phyloP scores from a whole-genome alignment of 208 protist species.

The Strigomonas culicis region DNA sequence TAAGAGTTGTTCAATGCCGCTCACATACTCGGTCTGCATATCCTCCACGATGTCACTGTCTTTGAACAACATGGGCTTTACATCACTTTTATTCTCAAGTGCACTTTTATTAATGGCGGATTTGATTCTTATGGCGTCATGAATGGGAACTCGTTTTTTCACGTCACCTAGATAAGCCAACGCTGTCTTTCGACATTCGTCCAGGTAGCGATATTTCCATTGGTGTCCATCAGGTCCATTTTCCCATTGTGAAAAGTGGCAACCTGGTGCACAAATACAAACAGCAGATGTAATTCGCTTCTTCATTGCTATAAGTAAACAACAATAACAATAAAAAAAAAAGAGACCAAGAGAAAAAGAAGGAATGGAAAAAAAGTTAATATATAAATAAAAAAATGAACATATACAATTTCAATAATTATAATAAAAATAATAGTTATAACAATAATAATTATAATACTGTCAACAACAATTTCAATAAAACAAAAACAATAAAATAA shows the following conservation, averaged over 20 bases:
- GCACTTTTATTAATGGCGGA: not conserved
- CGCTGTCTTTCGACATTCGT: not conserved
- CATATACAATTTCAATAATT: not conserved
- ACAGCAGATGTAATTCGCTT: no score
- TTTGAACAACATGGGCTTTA: not conserved
- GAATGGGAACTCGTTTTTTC: slow-evolving; percentile 6
- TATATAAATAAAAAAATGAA: slow-evolving; percentile 14
- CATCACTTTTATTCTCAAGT: not conserved
- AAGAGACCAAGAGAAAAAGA: slow-evolving; percentile 6
- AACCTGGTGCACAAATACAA: not conserved
- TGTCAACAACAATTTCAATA: not conserved
- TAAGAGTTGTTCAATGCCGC: no score
- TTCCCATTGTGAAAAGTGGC: not conserved
- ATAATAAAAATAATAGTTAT: not conserved
- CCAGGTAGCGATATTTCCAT: slow-evolving; percentile 1
- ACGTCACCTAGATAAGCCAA: not conserved
- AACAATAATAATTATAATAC: slow-evolving; percentile 6
- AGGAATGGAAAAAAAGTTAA: not conserved
- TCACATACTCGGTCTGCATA: not conserved
- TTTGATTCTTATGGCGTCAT: slow-evolving; percentile 3
- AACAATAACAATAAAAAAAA: slow-evolving; percentile 1
- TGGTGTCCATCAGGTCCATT: not conserved
- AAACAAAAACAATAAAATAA: slow-evolving; percentile 8
- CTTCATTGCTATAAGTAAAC: not conserved
- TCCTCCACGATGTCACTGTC: not conserved